Base-by-base conservation (phyloP, 768 basidiomycete species). In the Xerocomus brunneocitrinus region DNA sequence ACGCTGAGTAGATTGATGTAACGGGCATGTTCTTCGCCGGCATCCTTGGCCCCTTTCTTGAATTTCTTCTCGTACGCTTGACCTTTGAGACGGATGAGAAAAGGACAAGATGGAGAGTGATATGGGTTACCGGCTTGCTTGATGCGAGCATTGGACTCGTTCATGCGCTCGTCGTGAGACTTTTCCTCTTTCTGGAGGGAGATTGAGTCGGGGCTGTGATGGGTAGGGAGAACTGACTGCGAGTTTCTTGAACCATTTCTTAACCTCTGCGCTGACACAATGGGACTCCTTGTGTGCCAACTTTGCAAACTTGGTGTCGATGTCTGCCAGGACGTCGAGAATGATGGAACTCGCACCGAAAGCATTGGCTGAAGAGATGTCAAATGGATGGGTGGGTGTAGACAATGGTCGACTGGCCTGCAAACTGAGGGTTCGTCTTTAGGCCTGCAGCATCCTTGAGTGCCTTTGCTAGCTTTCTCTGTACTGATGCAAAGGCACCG, bases 171-270 rank as follows among this genome's bases (percentile, higher is more conserved):
- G 55, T 91, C 89, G 59, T 91, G 87, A 2, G 75, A 71, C 66
- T 81, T 85, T 71, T 91, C 89, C 62, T 89, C 89, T 76, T 87
- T 91, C 89, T 91, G 63, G 16, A 42, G 22, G 10, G n/a, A 53
- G 41, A 12, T 0, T 39, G 13, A 58, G 54, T 36, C 35, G 30
- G 47, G 39, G 5, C 7, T 53, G 2, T 25, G 24, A 43, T 4
- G 42, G 35, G 42, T 0, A 24, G 19, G 38, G 54, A 40, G 52
- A 47, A 30, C 86, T 60, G 61, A 91, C 89, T 46, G 83, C 78
- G 34, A 91, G 77, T 67, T 84, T 89, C 80, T 87, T 90, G 76
- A 91, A 84, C 88, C 89, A 91, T 62, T 87, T 91, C 75, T 83
- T 86, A 39, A 89, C 82, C 57, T 90, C 89, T 30, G 73, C 67